phyloP scores from a whole-genome alignment of 2,329 filamentous ascomycete genomes.

The Fusarium sambucinum region DNA sequence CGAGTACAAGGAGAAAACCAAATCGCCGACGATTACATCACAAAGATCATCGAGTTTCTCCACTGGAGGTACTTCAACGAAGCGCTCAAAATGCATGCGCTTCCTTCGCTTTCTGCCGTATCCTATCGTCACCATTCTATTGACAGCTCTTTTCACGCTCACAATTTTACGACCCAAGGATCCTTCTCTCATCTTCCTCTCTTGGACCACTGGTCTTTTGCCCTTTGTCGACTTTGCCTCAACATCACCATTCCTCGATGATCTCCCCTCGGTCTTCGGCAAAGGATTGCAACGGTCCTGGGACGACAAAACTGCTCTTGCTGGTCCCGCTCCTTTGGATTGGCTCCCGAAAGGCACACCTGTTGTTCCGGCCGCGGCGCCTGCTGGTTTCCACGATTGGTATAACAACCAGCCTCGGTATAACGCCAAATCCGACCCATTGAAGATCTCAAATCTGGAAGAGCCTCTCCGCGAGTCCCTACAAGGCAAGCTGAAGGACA shows the following conservation, averaged over 20 bases:
- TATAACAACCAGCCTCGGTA: slow-evolving; percentile 49
- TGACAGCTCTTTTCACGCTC: slow-evolving; percentile 46
- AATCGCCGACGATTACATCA: not conserved
- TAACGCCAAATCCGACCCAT: slow-evolving; percentile 53
- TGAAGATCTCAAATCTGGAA: slow-evolving; percentile 57
- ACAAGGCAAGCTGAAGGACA: slow-evolving; percentile 42
- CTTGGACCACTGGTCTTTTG: slow-evolving; percentile 52
- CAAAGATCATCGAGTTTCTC: not conserved
- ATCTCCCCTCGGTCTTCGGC: slow-evolving; percentile 42
- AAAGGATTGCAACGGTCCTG: slow-evolving; percentile 46
- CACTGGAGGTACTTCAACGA: not conserved
- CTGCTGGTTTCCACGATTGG: slow-evolving; percentile 48
- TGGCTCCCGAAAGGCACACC: slow-evolving; percentile 44
- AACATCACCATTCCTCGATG: slow-evolving; percentile 48
- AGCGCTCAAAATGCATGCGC: slow-evolving; percentile 8
- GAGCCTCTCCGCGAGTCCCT: slow-evolving; percentile 49
- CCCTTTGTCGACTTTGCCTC: slow-evolving; percentile 53
- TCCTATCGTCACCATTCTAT: slow-evolving; percentile 40
- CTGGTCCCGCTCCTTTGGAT: slow-evolving; percentile 31
- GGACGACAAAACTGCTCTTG: slow-evolving; percentile 48
- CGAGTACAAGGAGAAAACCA: slow-evolving; percentile 34
- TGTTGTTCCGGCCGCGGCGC: not conserved
- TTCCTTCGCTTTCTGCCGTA: slow-evolving; percentile 33
- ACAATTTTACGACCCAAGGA: slow-evolving; percentile 49
- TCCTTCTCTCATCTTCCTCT: slow-evolving; percentile 52